A percentile compares a stretch with the other conserved stretches of the same genome.
These are phyloP conservation scores for Xylaria grammica DNA, from an alignment of 495 filamentous ascomycete genomes.

Conservation along the genomic window DNA sequence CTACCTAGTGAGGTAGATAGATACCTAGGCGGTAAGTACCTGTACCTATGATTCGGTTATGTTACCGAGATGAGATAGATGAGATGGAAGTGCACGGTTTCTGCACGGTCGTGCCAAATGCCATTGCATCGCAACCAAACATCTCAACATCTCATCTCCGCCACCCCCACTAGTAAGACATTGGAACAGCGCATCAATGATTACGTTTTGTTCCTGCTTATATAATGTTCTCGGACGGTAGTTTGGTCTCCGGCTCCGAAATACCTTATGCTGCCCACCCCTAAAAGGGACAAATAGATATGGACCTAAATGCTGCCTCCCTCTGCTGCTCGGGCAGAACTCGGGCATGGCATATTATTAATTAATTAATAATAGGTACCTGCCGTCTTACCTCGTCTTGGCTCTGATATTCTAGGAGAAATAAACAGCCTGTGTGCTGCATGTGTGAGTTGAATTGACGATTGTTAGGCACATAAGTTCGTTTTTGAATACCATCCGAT, in stretches of 20 bases:
- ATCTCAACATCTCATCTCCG: neutral
- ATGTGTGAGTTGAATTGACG: too few species aligned
- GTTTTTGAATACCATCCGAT: too few species aligned
- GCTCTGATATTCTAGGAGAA: too few species aligned
- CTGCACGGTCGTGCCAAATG: neutral
- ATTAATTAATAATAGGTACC: too few species aligned
- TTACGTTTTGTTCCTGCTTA: constrained; percentile 8
- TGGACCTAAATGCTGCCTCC: too few species aligned
- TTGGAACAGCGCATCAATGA: constrained; percentile 12
- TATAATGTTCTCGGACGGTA: neutral
- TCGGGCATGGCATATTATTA: too few species aligned
- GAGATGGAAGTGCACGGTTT: too few species aligned
- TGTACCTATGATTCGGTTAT: neutral
- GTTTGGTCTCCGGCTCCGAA: constrained; percentile 2
- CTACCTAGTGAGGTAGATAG: neutral
- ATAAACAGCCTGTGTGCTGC: too few species aligned
- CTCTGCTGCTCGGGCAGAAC: too few species aligned
- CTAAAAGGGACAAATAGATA: too few species aligned
- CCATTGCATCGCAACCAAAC: neutral
- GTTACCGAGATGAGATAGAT: constrained; percentile 14
- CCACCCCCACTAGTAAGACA: constrained; percentile 2
- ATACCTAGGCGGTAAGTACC: neutral
- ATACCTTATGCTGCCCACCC: neutral
- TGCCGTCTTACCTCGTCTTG: too few species aligned
- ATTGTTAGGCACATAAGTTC: too few species aligned